phyloP scores from a whole-genome alignment of 495 filamentous ascomycete genomes.

The Trichoderma gamsii region DNA sequence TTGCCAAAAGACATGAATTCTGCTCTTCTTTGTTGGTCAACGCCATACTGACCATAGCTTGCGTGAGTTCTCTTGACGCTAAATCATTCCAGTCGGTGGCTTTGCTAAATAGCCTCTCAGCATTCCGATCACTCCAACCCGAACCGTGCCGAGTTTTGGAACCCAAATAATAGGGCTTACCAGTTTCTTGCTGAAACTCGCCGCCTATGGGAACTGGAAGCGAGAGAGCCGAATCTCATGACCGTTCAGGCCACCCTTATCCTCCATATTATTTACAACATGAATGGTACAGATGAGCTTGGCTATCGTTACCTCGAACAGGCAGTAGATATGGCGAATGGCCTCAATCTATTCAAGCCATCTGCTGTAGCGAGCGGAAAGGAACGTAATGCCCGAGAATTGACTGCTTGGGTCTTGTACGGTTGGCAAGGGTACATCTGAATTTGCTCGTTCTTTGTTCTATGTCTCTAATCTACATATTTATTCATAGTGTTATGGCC shows the following conservation, averaged over 20 bases:
- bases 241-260: slow-evolving; percentile 32
- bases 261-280: slow-evolving; percentile 26
- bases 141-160: slow-evolving; percentile 26
- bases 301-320: slow-evolving; percentile 30
- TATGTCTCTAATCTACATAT: slow-evolving; percentile 17
- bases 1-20: slow-evolving; percentile 25
- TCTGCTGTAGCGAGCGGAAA: slow-evolving; percentile 9
- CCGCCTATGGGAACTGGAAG: slow-evolving; percentile 33
- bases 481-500: slow-evolving; percentile 20
- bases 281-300: slow-evolving; percentile 32
- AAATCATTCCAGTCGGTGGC: slow-evolving; percentile 23
- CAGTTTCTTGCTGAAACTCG: slow-evolving; percentile 37
- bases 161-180: slow-evolving; percentile 31
- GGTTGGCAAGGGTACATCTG: slow-evolving; percentile 33
- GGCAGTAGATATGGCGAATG: slow-evolving; percentile 31
- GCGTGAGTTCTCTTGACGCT: slow-evolving; percentile 26
- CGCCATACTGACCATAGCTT: slow-evolving; percentile 30
- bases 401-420: slow-evolving; percentile 35
- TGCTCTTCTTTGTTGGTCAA: slow-evolving; percentile 37
- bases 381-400: slow-evolving; percentile 24
- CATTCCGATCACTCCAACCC: slow-evolving; percentile 20
- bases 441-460: background rate
- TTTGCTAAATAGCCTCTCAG: slow-evolving; percentile 27
- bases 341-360: slow-evolving; percentile 26
- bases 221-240: slow-evolving; percentile 23